phyloP scores from a whole-genome alignment of 495 filamentous ascomycete species.

The Aspergillus kassunensis region DNA sequence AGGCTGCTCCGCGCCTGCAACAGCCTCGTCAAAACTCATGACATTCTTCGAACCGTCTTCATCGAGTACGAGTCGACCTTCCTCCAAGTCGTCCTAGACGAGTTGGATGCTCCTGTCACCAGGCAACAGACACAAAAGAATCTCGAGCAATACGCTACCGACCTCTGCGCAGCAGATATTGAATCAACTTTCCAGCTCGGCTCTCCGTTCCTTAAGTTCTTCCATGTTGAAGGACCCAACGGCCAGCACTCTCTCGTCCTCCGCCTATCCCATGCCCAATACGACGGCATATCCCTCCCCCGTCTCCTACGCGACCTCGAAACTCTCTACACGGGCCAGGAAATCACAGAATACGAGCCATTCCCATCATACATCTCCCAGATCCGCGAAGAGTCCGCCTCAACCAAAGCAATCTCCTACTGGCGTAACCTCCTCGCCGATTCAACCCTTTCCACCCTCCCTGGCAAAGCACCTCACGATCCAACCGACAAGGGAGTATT shows the following conservation, averaged over 20 bases:
- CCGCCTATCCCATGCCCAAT: slow-evolving; percentile 63
- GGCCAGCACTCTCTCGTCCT: slow-evolving; percentile 46
- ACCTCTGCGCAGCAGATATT: slow-evolving; percentile 35
- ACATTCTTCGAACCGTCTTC: slow-evolving; percentile 64
- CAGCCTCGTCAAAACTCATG: slow-evolving; percentile 48
- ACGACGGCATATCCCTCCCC: slow-evolving; percentile 64
- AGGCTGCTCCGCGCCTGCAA: slow-evolving; percentile 31
- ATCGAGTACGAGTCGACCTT: slow-evolving; percentile 43
- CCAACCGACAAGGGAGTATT: slow-evolving; percentile 37
- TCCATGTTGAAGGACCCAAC: slow-evolving; percentile 38
- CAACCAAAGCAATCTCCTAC: slow-evolving; percentile 26
- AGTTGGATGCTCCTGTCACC: slow-evolving; percentile 31
- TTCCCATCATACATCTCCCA: slow-evolving; percentile 51
- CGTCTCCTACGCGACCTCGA: slow-evolving; percentile 48
- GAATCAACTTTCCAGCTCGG: slow-evolving; percentile 48
- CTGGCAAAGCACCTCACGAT: slow-evolving; percentile 19
- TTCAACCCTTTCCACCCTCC: slow-evolving; percentile 47
- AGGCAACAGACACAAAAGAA: slow-evolving; percentile 29
- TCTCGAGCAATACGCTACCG: slow-evolving; percentile 36
- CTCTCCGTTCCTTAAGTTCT: slow-evolving; percentile 51
- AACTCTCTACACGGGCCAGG: slow-evolving; percentile 36
- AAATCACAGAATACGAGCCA: slow-evolving; percentile 31
- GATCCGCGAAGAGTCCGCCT: slow-evolving; percentile 11
- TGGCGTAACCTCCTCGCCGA: slow-evolving; percentile 53
- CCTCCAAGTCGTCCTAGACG: slow-evolving; percentile 52